Base-by-base conservation (phyloP, 768 basidiomycete genomes). In the Cubamyces lactineus region DNA sequence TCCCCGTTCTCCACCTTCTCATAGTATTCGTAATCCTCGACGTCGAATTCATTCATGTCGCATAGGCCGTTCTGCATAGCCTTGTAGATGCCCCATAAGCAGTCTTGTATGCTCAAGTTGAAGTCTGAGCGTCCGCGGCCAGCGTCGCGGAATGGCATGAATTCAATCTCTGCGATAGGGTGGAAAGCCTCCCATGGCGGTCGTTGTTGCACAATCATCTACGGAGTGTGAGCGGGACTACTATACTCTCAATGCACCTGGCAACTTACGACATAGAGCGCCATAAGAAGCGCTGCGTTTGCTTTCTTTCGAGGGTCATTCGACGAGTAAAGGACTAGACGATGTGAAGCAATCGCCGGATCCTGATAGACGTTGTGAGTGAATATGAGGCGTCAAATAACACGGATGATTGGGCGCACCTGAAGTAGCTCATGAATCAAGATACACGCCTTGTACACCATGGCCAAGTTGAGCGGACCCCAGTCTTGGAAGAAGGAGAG, bases 1-100 rank as follows among this genome's bases (percentile, higher is more conserved):
- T 96, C 94, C 15, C 92, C 91, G 70, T 94, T 94, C 75, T 94
- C 93, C 45, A 96, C 94, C 75, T 95, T 95, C 73, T 98, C 96
- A 73, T 95, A 96, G 72, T 80, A 89, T 74, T 95, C 93, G 72
- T 98, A 98, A 64, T 96, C 94, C 63, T 91, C 89, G 47, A 94
- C 85, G 70, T 87, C 91, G 75, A 98, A 98, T 67, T 92, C 91
- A 72, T 94, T 92, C 83, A 96, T 89, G 69, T 98, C 96, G 75
- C 92, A 94, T 0, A 99, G 81, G 13, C 90, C 88, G 63, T 96
- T 91, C 76, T 96, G 90, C 83, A 92, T 91, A 0, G 89, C 89
- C 72, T 93, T 93, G 86, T 89, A 93, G 64, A 94, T 76, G 17
- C 90, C 90, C 88, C 89, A 92, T 1, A 91, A 79, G 72, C 94